phyloP scores from a whole-genome alignment of 1,284 basidiomycete species.

The Cryptococcus sp. region DNA sequence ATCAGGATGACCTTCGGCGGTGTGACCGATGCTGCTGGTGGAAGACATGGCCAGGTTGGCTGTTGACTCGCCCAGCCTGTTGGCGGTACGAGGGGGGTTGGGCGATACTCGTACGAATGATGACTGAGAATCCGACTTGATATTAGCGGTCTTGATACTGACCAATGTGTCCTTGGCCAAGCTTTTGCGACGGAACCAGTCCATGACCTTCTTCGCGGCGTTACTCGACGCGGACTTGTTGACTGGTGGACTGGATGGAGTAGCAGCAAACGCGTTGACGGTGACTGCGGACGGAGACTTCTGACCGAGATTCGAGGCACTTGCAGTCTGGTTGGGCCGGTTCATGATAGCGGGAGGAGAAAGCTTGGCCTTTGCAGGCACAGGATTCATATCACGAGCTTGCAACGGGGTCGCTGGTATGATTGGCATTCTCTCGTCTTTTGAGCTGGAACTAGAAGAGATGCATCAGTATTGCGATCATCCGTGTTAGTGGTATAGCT shows the following conservation, averaged over 20 bases:
- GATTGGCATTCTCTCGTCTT: slow-evolving; percentile 2
- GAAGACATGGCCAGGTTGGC: slow-evolving; percentile 32
- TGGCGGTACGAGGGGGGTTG: slow-evolving; percentile 3
- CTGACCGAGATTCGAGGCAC: slow-evolving; percentile 23
- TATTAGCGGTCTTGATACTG: slow-evolving; percentile 26
- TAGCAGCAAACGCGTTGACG: slow-evolving; percentile 35
- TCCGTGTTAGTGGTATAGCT: slow-evolving; percentile 3
- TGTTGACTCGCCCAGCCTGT: slow-evolving; percentile 17
- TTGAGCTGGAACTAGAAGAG: not conserved
- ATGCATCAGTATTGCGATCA: too few species aligned
- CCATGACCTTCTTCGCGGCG: slow-evolving; percentile 64
- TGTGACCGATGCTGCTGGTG: slow-evolving; percentile 29
- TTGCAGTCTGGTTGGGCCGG: slow-evolving; percentile 28
- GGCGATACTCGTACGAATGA: slow-evolving; percentile 34
- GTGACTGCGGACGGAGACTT: slow-evolving; percentile 43
- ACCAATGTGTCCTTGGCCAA: slow-evolving; percentile 51
- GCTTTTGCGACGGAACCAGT: slow-evolving; percentile 63
- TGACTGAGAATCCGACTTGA: slow-evolving; percentile 31
- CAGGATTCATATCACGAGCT: slow-evolving; percentile 24
- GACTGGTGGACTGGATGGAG: slow-evolving; percentile 14
- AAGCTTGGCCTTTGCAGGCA: slow-evolving; percentile 4
- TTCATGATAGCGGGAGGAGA: slow-evolving; percentile 25
- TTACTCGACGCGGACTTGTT: slow-evolving; percentile 52
- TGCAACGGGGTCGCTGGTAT: slow-evolving; percentile 25
- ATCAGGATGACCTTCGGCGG: slow-evolving; percentile 21